phyloP scores from a whole-genome alignment of 116 monocot genomes.

The Dioscorea cayenensis region DNA sequence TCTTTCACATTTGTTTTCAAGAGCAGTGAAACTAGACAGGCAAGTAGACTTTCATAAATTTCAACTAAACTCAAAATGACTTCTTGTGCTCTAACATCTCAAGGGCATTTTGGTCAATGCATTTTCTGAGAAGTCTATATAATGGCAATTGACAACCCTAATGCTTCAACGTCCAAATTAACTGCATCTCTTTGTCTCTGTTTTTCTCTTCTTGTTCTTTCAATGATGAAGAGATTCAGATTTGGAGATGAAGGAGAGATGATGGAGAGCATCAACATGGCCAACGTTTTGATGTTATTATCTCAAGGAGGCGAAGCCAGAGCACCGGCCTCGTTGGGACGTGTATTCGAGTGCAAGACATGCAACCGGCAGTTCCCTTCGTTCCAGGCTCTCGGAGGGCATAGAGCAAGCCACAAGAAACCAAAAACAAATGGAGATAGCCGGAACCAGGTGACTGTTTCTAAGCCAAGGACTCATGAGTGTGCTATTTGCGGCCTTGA shows the following conservation, averaged over 20 bases:
- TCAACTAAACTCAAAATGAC: too few species aligned
- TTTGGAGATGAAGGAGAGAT: conserved; percentile 15
- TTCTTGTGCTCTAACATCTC: too few species aligned
- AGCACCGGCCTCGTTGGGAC: neutral
- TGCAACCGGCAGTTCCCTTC: conserved; percentile 56
- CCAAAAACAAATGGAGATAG: conserved; percentile 15
- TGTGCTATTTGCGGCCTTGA: conserved; percentile 73
- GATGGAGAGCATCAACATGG: conserved; percentile 42
- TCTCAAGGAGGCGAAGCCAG: conserved; percentile 9
- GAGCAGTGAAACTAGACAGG: too few species aligned
- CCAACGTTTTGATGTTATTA: conserved; percentile 41
- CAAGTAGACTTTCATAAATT: too few species aligned
- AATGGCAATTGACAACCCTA: too few species aligned
- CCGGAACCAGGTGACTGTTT: neutral
- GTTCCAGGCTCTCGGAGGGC: conserved; percentile 76
- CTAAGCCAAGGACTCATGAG: conserved; percentile 60
- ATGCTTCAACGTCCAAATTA: too few species aligned
- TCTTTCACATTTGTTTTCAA: too few species aligned
- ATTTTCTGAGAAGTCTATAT: too few species aligned
- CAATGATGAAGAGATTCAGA: conserved; percentile 30
- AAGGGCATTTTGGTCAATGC: too few species aligned
- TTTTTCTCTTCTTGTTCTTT: neutral
- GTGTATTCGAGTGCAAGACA: conserved; percentile 74
- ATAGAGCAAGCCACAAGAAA: conserved; percentile 66
- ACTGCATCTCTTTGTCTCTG: neutral